Base-by-base conservation (phyloP, 352 stramenopile genomes). In the Phytophthora europaea region DNA sequence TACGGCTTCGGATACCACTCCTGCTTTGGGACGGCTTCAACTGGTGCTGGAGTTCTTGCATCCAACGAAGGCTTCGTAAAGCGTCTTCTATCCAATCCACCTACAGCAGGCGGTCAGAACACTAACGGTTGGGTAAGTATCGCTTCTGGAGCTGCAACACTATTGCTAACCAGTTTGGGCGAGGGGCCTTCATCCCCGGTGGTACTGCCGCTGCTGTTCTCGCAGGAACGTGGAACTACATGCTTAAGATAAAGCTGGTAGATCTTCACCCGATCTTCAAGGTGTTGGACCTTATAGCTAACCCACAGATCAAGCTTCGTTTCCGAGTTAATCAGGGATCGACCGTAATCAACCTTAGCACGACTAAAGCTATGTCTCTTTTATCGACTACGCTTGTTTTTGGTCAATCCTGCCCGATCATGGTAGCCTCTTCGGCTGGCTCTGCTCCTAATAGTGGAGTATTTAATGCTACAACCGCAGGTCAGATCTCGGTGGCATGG, bases 191-290 rank as follows among this genome's bases (percentile, higher is more conserved):
- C 26, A 3, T 31, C 2, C 26, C 26, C 26, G 26, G 26, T 31
- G 26, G 26, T 6, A 31, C 26, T 6, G 2, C 26, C 2, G 26
- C 26, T 31, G 2, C 26, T 4, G 26, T 6, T 31, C 3, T 31
- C 2, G 26, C 26, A 6, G 26, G 26, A 31, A 31, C 26, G 2
- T 66, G 59, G 47, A 48, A 58, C 33, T 58, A 58, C 16, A 52
- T 66, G 45, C 40, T 66, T 2, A 66, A 57, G 28, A 52, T 66
- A 4, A 66, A 66, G 31, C 47, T 66, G 3, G 33, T 28, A 1
- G 45, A 50, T 40, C 28, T 66, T 0, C 59, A 66, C 6, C 47
- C 59, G 0, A 66, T 66, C n/a, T 66, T 65, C 16, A 56, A 56
- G 9, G 58, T 47, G 9, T 18, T 65, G 4, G 43, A 65, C 3